Base-by-base conservation (phyloP, 805 yeast genomes). In the Pichia pseudocactophila region DNA sequence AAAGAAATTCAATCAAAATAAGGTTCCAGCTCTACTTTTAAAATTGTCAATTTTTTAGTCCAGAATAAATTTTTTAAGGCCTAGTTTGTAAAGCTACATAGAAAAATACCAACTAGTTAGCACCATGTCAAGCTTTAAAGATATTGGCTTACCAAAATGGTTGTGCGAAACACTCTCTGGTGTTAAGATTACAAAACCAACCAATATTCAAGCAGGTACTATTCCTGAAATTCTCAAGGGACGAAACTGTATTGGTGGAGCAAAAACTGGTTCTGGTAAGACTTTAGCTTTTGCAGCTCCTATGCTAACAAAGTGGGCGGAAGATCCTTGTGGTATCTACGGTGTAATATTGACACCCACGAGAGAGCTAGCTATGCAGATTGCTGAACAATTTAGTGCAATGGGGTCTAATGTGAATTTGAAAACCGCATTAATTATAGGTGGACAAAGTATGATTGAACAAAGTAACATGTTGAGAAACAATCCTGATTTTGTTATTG, bases 251-350 rank as follows among this genome's bases (percentile, higher is more conserved):
- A 90, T 92, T 40, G 99, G 98, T 40, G 98, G 98, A 34, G 98
- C 98, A 27, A 84, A 84, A 61, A 92, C 98, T 0, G 98, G 98
- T 63, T 82, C 95, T 15, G 98, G 98, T 74, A 92, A 92, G 59
- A 92, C 98, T 2, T 79, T 92, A 18, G 96, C 97, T 1, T 92
- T 92, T 71, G 97, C 90, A 1, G 94, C 87, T n/a, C 98, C 98
- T 2, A 90, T 92, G 86, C 68, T 92, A 43, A 78, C 95, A 1
- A 73, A 82, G 56, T 92, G 97, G 96, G 84, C 97, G 0, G 83
- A 81, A 50, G 97, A 92, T 59, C 98, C 98, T 1, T 74, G 74
- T 61, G 98, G 97, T 1, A 83, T 92, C 31, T 92, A 71, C 62
- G 98, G 97, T 3, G 65, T 92, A 2, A 74, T 92, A 1, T 62